Percentiles rank a stretch among this genome's conserved stretches.
Evolutionary conservation across 108 stramenopile species (phyloP).

Genomic region (Seminavis robusta): DNA sequence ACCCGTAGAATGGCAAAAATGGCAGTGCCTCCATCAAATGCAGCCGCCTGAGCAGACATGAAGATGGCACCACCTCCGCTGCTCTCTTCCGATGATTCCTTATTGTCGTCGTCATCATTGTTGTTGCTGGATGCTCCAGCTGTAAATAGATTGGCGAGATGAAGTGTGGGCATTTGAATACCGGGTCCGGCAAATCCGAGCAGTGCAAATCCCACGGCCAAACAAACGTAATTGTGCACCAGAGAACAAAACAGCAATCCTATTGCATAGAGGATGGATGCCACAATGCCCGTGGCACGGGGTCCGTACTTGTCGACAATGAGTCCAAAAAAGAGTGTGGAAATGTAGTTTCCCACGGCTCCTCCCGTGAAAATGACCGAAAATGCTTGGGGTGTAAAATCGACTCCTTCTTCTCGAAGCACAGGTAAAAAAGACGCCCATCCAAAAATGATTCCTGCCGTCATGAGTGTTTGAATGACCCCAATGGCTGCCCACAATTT

Average conservation of each 20-base stretch:
- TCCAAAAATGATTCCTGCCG: conserved; percentile 28
- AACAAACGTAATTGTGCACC: too few relatives aligned
- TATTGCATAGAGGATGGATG: conserved; percentile 11
- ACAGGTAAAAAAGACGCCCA: conserved; percentile 26
- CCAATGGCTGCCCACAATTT: conserved; percentile 21
- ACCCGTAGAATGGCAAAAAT: conserved; percentile 19
- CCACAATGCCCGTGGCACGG: conserved; percentile 14
- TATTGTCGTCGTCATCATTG: too few relatives aligned
- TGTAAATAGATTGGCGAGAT: conserved; percentile 27
- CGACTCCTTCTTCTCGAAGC: conserved; percentile 18
- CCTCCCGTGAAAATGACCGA: conserved; percentile 23
- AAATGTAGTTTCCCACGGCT: conserved; percentile 27
- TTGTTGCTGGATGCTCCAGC: background rate
- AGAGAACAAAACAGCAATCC: conserved; percentile 20
- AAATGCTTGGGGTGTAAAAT: conserved; percentile 19
- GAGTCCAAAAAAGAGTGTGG: conserved; percentile 23
- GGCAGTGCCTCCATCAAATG: conserved; percentile 35
- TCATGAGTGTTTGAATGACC: conserved; percentile 23
- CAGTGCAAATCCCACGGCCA: conserved; percentile 16
- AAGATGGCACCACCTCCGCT: conserved; percentile 14
- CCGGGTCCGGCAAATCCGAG: conserved; percentile 32
- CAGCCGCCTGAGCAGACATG: conserved; percentile 37
- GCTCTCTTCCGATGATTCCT: conserved; percentile 4
- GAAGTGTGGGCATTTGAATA: conserved; percentile 33
- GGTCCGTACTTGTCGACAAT: conserved; percentile 22